phyloP scores from a whole-genome alignment of 2,329 filamentous ascomycete species.

The Colletotrichum zoysiae region DNA sequence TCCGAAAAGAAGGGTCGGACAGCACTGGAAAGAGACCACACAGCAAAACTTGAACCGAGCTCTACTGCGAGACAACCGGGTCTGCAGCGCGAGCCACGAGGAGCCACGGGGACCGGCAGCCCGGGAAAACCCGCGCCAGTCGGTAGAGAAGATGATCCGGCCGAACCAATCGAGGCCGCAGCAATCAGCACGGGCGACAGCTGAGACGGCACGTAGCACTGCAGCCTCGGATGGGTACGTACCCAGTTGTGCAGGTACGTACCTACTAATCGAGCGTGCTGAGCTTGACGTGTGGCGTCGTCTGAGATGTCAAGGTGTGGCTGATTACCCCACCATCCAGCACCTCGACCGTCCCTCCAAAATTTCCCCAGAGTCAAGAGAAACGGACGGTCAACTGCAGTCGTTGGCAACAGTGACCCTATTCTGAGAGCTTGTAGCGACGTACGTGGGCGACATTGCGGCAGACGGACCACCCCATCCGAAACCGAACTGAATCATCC shows the following conservation, averaged over 20 bases:
- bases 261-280: not conserved
- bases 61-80: slow-evolving; percentile 41
- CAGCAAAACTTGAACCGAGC: slow-evolving; percentile 43
- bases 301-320: slow-evolving; percentile 20
- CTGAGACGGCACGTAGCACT: not conserved
- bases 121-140: slow-evolving; percentile 43
- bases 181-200: slow-evolving; percentile 22
- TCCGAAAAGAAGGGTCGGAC: slow-evolving; percentile 41
- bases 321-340: slow-evolving; percentile 38
- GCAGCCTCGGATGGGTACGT: not conserved
- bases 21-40: slow-evolving; percentile 19
- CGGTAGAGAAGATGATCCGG: slow-evolving; percentile 13
- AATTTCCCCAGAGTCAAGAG: slow-evolving; percentile 31
- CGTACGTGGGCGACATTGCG: too few species aligned
- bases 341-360: slow-evolving; percentile 31
- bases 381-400: slow-evolving; percentile 8
- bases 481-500: not conserved
- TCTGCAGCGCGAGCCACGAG: slow-evolving; percentile 39
- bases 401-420: slow-evolving; percentile 16
- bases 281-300: slow-evolving; percentile 22
- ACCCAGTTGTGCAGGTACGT: not conserved
- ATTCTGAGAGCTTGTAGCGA: slow-evolving; percentile 1
- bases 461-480: too few species aligned
- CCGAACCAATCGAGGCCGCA: slow-evolving; percentile 24
- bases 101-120: slow-evolving; percentile 31